Evolutionary conservation across 2,329 filamentous ascomycete species (phyloP).

Genomic region (Amauroascus verrucosus): DNA sequence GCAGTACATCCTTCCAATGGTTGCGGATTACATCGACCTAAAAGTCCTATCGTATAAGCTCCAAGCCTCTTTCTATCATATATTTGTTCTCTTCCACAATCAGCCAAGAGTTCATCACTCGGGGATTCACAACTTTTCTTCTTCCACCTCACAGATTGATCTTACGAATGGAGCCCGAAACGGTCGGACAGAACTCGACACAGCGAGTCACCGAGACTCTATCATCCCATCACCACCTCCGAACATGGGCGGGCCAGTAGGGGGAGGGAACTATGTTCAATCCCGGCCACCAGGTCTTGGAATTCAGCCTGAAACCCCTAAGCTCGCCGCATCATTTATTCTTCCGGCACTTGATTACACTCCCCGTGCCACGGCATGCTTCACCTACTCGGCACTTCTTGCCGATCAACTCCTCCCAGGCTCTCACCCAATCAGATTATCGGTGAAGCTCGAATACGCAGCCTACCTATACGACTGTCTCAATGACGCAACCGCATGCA

Average conservation of each 20-base stretch:
- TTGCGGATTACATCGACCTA: conserved; percentile 66
- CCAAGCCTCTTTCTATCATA: conserved; percentile 87
- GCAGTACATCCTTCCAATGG: conserved; percentile 73
- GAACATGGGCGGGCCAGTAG: conserved; percentile 51
- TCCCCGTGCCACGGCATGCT: conserved; percentile 68
- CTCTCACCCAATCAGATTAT: conserved; percentile 79
- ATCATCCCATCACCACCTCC: conserved; percentile 38
- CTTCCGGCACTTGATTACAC: conserved; percentile 72
- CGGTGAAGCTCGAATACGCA: conserved; percentile 82
- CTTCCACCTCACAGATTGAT: conserved; percentile 19
- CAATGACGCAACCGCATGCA: conserved; percentile 66
- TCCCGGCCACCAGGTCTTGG: conserved; percentile 37
- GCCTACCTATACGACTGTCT: conserved; percentile 91
- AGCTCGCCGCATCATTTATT: conserved; percentile 58
- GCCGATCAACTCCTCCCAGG: conserved; percentile 70
- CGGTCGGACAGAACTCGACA: conserved; percentile 12
- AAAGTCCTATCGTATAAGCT: conserved; percentile 87
- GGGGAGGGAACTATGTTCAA: conserved; percentile 43
- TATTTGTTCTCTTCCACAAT: conserved; percentile 94
- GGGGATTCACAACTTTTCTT: conserved; percentile 38
- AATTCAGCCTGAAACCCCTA: conserved; percentile 22
- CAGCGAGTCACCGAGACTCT: conserved; percentile 23
- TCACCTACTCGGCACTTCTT: conserved; percentile 63
- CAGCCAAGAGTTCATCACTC: conserved; percentile 62
- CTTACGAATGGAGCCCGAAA: conserved; percentile 24